A percentile compares a stretch with the other conserved stretches of the same genome.
phyloP scores from a whole-genome alignment of 306 rosid genomes.

The Coriaria nepalensis region DNA sequence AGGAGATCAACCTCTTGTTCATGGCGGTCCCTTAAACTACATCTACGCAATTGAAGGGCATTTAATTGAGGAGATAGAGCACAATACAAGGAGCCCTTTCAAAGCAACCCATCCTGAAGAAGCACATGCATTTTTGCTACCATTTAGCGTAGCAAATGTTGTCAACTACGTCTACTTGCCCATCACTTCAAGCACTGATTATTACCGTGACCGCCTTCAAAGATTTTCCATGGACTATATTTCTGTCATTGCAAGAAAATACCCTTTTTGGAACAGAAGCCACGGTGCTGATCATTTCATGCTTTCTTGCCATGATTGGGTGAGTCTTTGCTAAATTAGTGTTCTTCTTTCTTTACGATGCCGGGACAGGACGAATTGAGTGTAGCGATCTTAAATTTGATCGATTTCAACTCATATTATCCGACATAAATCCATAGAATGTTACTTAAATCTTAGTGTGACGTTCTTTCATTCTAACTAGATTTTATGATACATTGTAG shows the following conservation, averaged over 20 bases:
- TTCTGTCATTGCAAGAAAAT: constrained; percentile 17
- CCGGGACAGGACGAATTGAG: too few species aligned
- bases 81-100: constrained; percentile 19
- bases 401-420: too few species aligned
- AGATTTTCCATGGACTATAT: constrained; percentile 27
- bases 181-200: neutral
- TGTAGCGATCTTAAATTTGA: too few species aligned
- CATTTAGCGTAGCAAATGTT: constrained; percentile 35
- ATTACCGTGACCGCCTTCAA: neutral
- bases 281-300: constrained; percentile 50
- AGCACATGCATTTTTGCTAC: constrained; percentile 42
- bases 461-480: too few species aligned
- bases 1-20: constrained; percentile 48
- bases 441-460: too few species aligned
- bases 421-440: too few species aligned
- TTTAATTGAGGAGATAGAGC: constrained; percentile 52
- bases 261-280: constrained; percentile 51
- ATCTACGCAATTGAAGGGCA: constrained; percentile 64
- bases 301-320: constrained; percentile 64
- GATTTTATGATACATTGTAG: too few species aligned
- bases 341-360: too few species aligned
- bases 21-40: constrained; percentile 46
- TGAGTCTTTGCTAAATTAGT: too few species aligned
- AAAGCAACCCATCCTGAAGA: constrained; percentile 29
- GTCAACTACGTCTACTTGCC: constrained; percentile 29